Conservation (phyloP, 2,329 filamentous ascomycete species). For the Colletotrichum somersetense region DNA sequence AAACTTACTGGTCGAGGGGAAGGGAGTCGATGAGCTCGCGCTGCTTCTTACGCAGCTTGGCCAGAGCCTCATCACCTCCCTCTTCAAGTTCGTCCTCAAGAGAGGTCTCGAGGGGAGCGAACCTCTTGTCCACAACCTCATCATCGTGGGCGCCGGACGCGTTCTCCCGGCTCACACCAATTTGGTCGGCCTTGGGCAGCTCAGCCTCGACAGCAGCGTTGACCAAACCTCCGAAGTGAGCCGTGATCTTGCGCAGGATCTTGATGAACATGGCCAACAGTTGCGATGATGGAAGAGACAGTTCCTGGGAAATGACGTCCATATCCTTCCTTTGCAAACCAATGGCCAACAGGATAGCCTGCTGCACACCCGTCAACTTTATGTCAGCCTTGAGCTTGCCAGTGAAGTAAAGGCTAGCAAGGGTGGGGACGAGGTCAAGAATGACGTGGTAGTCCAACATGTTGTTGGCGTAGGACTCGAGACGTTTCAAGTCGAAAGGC, state of each 20-base stretch:
- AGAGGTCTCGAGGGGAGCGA: constrained; percentile 76
- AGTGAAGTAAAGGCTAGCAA: constrained; percentile 88
- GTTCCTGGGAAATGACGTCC: constrained; percentile 82
- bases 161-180: constrained; percentile 70
- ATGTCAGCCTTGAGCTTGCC: constrained; percentile 77
- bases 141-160: constrained; percentile 77
- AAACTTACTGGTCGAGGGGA: constrained; percentile 83
- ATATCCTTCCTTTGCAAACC: constrained; percentile 92
- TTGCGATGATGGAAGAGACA: constrained; percentile 80
- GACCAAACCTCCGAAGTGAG: constrained; percentile 81
- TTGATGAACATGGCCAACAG: constrained; percentile 98
- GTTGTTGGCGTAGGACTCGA: constrained; percentile 96
- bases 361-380: constrained; percentile 84
- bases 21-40: constrained; percentile 90
- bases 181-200: constrained; percentile 69
- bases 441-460: constrained; percentile 99
- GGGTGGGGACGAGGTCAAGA: constrained; percentile 86
- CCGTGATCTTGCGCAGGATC: constrained; percentile 87
- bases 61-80: constrained; percentile 81
- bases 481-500: constrained; percentile 93
- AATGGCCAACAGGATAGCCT: constrained; percentile 87
- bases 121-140: constrained; percentile 74
- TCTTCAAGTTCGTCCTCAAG: constrained; percentile 88
- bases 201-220: constrained; percentile 78
- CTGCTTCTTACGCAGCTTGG: constrained; percentile 81